These are phyloP conservation scores for Phycomyces nitens DNA, from an alignment of 192 early-diverging fungal genomes.

Conservation along the genomic window DNA sequence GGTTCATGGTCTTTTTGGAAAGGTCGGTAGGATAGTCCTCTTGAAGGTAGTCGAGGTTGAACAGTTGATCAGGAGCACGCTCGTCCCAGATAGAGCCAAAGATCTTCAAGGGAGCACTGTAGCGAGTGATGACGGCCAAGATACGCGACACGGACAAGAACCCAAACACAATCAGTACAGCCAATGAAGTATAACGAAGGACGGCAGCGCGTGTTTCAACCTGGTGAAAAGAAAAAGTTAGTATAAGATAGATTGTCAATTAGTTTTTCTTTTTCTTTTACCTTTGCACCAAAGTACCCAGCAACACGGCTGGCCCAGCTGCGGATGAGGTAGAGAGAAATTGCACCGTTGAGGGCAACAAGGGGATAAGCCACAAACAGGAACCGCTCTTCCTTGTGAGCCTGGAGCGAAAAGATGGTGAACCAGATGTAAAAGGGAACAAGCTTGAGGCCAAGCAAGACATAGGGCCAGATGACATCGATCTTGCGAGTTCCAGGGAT, in stretches of 20 bases:
- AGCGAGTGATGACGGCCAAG: slow-evolving; percentile 63
- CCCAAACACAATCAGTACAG: slow-evolving; percentile 41
- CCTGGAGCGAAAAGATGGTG: slow-evolving; percentile 73
- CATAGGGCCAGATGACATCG: slow-evolving; percentile 32
- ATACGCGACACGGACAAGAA: slow-evolving; percentile 68
- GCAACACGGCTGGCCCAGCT: slow-evolving; percentile 38
- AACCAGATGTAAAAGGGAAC: slow-evolving; percentile 75
- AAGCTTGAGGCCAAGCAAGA: slow-evolving; percentile 55
- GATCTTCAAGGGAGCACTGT: slow-evolving; percentile 72
- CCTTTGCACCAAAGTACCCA: slow-evolving; percentile 32
- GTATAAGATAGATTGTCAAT: too few species aligned
- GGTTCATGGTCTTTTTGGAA: slow-evolving; percentile 22
- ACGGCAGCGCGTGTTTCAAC: slow-evolving; percentile 7
- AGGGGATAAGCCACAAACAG: slow-evolving; percentile 89
- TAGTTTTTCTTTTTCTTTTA: too few species aligned
- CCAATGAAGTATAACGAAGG: slow-evolving; percentile 34
- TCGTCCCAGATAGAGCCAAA: slow-evolving; percentile 39
- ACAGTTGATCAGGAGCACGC: slow-evolving; percentile 17
- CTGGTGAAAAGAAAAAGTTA: background rate
- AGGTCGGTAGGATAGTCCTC: slow-evolving; percentile 21
- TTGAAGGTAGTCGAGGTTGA: slow-evolving; percentile 22
- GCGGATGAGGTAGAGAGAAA: slow-evolving; percentile 53
- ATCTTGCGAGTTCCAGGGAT: slow-evolving; percentile 27
- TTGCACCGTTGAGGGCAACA: slow-evolving; percentile 75
- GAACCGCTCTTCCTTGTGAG: slow-evolving; percentile 99